Conservation (phyloP, 1,139 yeast genomes). For the Hyphopichia wangnamkhiaoensis region DNA sequence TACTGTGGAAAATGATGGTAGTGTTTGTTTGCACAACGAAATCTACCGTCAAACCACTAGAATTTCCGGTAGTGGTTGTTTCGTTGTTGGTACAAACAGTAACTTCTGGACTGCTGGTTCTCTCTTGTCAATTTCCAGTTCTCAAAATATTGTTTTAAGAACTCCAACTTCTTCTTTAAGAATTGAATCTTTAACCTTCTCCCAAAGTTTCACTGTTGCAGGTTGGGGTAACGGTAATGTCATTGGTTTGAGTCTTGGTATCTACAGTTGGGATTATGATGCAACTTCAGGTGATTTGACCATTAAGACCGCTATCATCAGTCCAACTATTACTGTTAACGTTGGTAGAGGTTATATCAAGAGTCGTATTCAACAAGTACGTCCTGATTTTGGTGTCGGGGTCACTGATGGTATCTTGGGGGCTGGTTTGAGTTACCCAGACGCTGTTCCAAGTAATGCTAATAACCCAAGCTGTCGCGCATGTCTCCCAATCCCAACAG, state of each 20-base stretch:
- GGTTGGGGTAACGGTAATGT: constrained; percentile 22
- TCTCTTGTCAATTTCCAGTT: constrained; percentile 6
- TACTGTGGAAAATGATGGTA: constrained; percentile 13
- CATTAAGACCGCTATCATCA: constrained; percentile 8
- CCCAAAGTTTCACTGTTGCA: constrained; percentile 21
- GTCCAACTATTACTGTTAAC: constrained; percentile 11
- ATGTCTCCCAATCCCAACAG: neutral
- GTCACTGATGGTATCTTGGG: neutral
- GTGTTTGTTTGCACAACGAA: constrained; percentile 15
- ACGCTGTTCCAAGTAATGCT: neutral
- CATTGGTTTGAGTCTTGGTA: constrained; percentile 13
- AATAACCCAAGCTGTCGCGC: neutral
- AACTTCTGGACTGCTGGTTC: constrained; percentile 13
- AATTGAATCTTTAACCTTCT: constrained; percentile 15
- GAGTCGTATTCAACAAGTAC: constrained; percentile 4
- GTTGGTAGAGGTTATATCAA: constrained; percentile 17
- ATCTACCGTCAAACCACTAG: constrained; percentile 13
- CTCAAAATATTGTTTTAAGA: constrained; percentile 13
- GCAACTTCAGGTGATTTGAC: constrained; percentile 15
- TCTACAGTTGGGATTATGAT: constrained; percentile 11
- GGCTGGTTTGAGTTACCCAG: constrained; percentile 1
- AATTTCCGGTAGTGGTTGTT: constrained; percentile 18
- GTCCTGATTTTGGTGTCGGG: constrained; percentile 4
- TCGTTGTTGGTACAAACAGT: constrained; percentile 14
- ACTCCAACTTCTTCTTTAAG: constrained; percentile 9